Evolutionary conservation across 2,329 filamentous ascomycete genomes (phyloP), one percentile per base, ranked within the genome.

Genomic region (Monilinia polystroma): DNA sequence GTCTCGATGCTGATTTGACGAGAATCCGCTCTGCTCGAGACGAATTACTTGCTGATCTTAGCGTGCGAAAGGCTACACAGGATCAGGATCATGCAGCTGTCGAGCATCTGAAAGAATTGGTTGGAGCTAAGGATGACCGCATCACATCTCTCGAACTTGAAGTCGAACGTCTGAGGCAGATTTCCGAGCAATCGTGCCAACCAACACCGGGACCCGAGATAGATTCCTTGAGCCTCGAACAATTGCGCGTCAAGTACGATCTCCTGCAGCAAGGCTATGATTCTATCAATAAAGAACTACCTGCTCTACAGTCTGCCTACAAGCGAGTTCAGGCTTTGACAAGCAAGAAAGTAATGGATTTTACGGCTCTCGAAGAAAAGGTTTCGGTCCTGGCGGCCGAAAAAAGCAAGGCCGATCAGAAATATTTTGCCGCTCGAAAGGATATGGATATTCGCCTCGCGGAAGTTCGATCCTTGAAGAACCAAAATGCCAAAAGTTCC

Each of bases 341-440:
- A 10, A 89, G 90, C 63, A 94, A 92, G 80, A 98, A 97, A 78
- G 87, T 96, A 45, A 85, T 90, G 73, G 93, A 97, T 69, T 87
- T 91, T 63, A 81, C 83, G 7, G 82, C 84, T 4, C 81, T 92
- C 75, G 93, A 98, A 79, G 93, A 97, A 66, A 90, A 90, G 69
- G 82, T 94, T 49, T 81, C 86, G 23, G 82, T 90, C 32, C 80
- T 96, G 26, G 87, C 86, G 52, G 91, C 92, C 0, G 93, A 99
- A 79, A 99, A 99, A 81, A 88, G 90, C 71, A 98, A 97, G 78
- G 94, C 94, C 1, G 95, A 99, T 75, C 94, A 98, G 76, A 98
- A 98, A 79, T 99, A 96, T 77, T 98, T 98, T 77, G 92, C 91
- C 1, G 92, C 93, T 11, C 93, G 96, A 83, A 97, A 97, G 77